Conservation (phyloP, 148 eudicot genomes). For the Dysphania ambrosioides region DNA sequence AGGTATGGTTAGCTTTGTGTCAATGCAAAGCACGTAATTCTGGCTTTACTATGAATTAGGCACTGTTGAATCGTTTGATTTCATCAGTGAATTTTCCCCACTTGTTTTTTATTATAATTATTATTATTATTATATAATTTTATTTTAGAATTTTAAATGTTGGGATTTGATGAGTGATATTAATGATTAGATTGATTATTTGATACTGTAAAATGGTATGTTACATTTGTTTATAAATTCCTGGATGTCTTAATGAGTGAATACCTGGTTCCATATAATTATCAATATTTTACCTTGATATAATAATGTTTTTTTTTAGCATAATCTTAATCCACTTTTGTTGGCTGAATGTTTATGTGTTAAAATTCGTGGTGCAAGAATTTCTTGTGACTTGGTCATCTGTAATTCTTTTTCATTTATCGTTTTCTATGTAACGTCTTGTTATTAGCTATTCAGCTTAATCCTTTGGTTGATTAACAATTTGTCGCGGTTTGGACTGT, state of each 20-base stretch:
- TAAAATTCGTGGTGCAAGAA: background rate
- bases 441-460: conserved; percentile 9
- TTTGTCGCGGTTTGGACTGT: background rate
- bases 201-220: too few species aligned
- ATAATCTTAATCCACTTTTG: background rate
- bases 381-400: background rate
- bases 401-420: background rate
- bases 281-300: too few species aligned
- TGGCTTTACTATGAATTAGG: conserved; percentile 3
- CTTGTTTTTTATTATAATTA: too few species aligned
- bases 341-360: background rate
- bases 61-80: conserved; percentile 7
- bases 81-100: too few species aligned
- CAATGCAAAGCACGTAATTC: conserved; percentile 27
- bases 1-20: conserved; percentile 14
- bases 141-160: background rate
- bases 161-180: background rate
- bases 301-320: conserved; percentile 2
- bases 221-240: too few species aligned
- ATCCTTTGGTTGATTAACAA: background rate
- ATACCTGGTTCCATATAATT: conserved; percentile 12
- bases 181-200: too few species aligned
- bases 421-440: background rate
- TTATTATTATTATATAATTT: too few species aligned
- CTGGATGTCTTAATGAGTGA: conserved; percentile 9